Base-by-base conservation (phyloP, 83 land plant species). In the Picea engelmannii region DNA sequence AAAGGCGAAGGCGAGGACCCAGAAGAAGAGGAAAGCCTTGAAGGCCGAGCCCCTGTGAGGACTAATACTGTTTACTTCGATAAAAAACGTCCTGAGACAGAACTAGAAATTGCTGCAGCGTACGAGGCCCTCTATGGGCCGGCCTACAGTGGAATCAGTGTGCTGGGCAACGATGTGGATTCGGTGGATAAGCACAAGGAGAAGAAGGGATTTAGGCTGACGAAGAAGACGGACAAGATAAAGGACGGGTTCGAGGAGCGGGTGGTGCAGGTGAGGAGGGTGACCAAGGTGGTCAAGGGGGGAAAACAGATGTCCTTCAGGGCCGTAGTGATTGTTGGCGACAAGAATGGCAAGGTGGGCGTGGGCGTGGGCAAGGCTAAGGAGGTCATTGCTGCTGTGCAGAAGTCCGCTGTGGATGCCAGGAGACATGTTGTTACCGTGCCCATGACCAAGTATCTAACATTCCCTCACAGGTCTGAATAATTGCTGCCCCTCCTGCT, bases 241-340 rank as follows among this genome's bases (percentile, higher is more conserved):
- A 79, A 73, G 35, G 97, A 91, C 80, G 93, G 85, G 65, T 90
- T 95, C 38, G 98, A 95, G 71, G 99, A 97, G 90, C 35, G 90
- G 27, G 97, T 95, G 40, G 95, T 97, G 84, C 98, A 97, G 89
- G 92, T 97, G 62, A 86, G 98, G 82, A 89, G 99, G 83, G 98
- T 97, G 17, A 97, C 99, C 9, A 97, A 97, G 83, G 99, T 97
- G 76, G 98, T 95, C 12, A 95, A 97, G 80, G 99, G 99, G 18
- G 99, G 99, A 67, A 95, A 95, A 85, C 93, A 91, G 86, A 68
- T 96, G 81, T 87, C 88, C 12, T 95, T 97, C 80, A 88, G 99
- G 80, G 99, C 98, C 10, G 81, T 95, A 35, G 93, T 95, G 4
- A 91, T 95, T 10, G 90, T 95, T 13, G 99, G 99, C 5, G 93